These are phyloP conservation scores for Ottelia alismoides DNA, from an alignment of 106 monocot genomes.

Conservation along the genomic window DNA sequence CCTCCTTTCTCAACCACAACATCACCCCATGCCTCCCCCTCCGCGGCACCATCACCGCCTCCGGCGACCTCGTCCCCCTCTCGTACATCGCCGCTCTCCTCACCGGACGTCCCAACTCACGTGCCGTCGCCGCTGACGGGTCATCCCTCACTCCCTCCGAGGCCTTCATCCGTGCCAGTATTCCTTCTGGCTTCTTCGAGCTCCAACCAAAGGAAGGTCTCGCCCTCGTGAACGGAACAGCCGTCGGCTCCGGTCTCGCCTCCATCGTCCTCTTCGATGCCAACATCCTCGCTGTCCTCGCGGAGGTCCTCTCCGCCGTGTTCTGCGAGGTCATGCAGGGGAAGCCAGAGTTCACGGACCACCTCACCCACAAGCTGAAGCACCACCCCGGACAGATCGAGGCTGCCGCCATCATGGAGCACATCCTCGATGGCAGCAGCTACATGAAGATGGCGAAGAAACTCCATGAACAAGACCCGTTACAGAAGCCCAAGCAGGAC, in stretches of 20 bases:
- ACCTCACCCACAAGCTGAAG: constrained; percentile 90
- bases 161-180: constrained; percentile 58
- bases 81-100: constrained; percentile 92
- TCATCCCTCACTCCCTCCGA: constrained; percentile 34
- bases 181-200: constrained; percentile 66
- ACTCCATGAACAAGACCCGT: constrained; percentile 9
- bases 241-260: constrained; percentile 89
- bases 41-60: constrained; percentile 76
- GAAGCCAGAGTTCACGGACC: constrained; percentile 93
- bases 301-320: constrained; percentile 69
- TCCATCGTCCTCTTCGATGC: constrained; percentile 84
- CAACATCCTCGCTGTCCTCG: constrained; percentile 55
- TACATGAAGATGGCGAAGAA: constrained; percentile 19
- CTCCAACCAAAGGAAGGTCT: constrained; percentile 96
- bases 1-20: constrained; percentile 41
- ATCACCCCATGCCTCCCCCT: constrained; percentile 63
- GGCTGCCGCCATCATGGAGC: constrained; percentile 91
- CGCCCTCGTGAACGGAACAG: constrained; percentile 91
- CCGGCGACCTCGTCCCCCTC: constrained; percentile 89
- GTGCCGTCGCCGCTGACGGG: constrained; percentile 43
- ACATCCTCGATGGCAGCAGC: constrained; percentile 64
- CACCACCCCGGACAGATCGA: constrained; percentile 98
- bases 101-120: constrained; percentile 71
- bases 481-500: constrained; percentile 23
- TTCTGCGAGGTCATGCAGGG: constrained; percentile 97